Conservation (phyloP, 1,284 basidiomycete genomes). For the Cutaneotrichosporon sp. region DNA sequence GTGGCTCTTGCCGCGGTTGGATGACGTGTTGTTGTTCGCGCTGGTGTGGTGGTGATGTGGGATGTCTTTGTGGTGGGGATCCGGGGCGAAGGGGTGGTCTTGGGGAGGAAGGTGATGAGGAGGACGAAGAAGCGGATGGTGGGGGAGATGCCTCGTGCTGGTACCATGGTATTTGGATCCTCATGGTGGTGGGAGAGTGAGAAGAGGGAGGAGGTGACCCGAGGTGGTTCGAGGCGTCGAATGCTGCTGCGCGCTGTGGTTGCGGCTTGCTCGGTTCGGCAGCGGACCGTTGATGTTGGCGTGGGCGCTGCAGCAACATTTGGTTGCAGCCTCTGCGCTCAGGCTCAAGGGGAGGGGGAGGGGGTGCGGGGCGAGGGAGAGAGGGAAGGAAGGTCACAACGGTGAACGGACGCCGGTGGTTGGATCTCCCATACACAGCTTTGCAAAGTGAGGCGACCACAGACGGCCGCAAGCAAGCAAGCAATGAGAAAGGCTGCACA, state of each 20-base stretch:
- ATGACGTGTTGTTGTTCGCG: neutral
- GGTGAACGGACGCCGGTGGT: neutral
- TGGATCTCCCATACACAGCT: neutral
- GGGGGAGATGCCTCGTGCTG: neutral
- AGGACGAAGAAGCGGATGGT: too few species aligned
- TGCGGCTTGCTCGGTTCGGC: neutral
- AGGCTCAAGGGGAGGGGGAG: neutral
- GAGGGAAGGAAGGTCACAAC: neutral
- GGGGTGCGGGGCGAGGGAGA: too few species aligned
- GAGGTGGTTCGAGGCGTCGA: neutral
- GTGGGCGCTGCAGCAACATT: neutral
- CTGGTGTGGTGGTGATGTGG: neutral
- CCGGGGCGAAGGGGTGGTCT: neutral
- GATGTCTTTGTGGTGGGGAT: neutral
- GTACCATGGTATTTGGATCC: neutral
- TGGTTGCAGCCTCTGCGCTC: neutral
- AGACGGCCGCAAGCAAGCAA: neutral
- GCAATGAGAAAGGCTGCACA: too few species aligned
- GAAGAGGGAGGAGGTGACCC: neutral
- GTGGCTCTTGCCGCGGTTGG: neutral
- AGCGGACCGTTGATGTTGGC: neutral
- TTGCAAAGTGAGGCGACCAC: neutral
- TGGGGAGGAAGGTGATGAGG: neutral
- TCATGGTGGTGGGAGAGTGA: neutral
- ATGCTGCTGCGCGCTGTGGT: neutral